Base-by-base conservation (phyloP, 2,329 filamentous ascomycete genomes). In the Stagonosporopsis rhizophila region DNA sequence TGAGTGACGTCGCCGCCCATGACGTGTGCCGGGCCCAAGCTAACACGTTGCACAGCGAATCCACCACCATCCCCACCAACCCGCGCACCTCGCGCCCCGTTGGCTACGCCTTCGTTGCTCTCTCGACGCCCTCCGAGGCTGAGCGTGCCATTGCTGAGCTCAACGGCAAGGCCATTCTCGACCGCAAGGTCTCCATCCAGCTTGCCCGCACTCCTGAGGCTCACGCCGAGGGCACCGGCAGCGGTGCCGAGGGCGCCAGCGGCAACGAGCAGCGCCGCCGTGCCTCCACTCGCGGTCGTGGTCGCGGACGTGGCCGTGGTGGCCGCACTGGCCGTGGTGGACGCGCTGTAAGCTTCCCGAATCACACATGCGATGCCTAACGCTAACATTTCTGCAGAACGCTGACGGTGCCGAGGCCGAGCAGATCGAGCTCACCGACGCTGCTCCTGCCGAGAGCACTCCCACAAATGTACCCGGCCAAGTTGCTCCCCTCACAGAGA, bases 121-220 rank as follows among this genome's bases (percentile, higher is more conserved):
- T 99, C 66, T 96, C 92, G 61, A 97, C 94, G 65, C 91, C 95
- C 59, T 87, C 87, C 67, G 95, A 98, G 84, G 95, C 95, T 64
- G 91, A 97, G 82, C 91, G 92, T 79, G 95, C 95, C 75, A 98
- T 99, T 72, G 84, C 87, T 71, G 92, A 96, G 82, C 90, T 99
- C 67, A 97, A 95, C 73, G 94, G 94, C 80, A 93, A 97, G 85
- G 92, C 96, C 82, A 95, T 99, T 73, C 88, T 98, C 58, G 92
- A 97, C 81, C 94, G 95, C 80, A 98, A 98, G 89, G 95, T 98
- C 75, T 98, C 93, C 41, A 95, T 99, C 68, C 95, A 99, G 84
- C 89, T 97, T 74, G 95, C 95, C 74, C 94, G 94, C 83, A 98
- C 96, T 86, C 94, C 94, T 58, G 94, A 98, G 83, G 85, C 90